Conservation (phyloP, 2,329 filamentous ascomycete genomes). For the Plenodomus tracheiphilus region DNA sequence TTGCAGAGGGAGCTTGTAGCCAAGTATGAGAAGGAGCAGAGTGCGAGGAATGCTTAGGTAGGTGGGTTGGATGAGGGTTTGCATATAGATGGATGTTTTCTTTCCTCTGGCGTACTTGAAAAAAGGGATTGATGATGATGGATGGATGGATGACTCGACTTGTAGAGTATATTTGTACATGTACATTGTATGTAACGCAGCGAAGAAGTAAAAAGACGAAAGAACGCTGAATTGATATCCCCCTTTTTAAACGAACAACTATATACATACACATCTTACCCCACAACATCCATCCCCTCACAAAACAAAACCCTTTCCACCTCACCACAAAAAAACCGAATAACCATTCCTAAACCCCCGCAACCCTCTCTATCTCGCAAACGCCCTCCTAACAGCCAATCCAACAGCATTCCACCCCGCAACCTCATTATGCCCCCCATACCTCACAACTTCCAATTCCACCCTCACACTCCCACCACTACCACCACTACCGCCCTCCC, state of each 20-base stretch:
- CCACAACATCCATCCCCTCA: too few relatives aligned
- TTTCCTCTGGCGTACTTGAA: neutral
- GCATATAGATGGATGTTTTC: constrained; percentile 11
- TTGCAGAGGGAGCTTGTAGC: constrained; percentile 78
- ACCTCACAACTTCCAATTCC: constrained; percentile 49
- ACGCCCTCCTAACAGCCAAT: constrained; percentile 67
- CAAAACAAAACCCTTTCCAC: too few relatives aligned
- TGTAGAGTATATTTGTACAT: too few relatives aligned
- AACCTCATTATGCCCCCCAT: constrained; percentile 66
- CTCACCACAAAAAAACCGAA: too few relatives aligned
- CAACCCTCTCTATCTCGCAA: constrained; percentile 52
- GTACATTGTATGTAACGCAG: too few relatives aligned
- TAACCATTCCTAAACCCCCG: constrained; percentile 3
- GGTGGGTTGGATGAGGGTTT: constrained; percentile 8
- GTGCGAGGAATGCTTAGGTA: constrained; percentile 64
- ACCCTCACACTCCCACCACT: constrained; percentile 35
- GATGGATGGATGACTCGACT: too few relatives aligned
- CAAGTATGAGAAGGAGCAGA: constrained; percentile 69
- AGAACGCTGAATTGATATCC: too few relatives aligned
- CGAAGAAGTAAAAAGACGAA: too few relatives aligned
- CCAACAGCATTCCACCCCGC: constrained; percentile 67
- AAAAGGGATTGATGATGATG: neutral
- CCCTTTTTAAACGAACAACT: too few relatives aligned
- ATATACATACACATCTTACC: too few relatives aligned
- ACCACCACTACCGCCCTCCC: too few relatives aligned